Evolutionary conservation across 2,329 filamentous ascomycete genomes (phyloP).

Genomic region (Parasarocladium wereldwijsianum): DNA sequence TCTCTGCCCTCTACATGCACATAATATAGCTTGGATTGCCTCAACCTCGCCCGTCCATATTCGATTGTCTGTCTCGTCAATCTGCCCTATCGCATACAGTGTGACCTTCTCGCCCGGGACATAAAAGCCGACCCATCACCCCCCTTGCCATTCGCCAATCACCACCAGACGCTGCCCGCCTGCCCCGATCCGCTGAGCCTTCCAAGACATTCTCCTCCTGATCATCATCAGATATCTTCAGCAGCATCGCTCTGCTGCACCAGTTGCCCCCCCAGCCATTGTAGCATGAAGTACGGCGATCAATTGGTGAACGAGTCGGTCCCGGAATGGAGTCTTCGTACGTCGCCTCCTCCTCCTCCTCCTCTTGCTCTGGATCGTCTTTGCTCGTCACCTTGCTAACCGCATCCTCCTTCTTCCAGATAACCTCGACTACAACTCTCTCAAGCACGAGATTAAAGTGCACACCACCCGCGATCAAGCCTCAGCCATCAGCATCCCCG

Average conservation of each 20-base stretch:
- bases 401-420: conserved; percentile 29
- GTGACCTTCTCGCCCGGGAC: too few relatives aligned
- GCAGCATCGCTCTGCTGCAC: too few relatives aligned
- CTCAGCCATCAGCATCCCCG: conserved; percentile 58
- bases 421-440: conserved; percentile 79
- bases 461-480: conserved; percentile 61
- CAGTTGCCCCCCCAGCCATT: neutral
- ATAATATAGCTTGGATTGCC: too few relatives aligned
- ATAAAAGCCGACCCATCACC: too few relatives aligned
- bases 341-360: conserved; percentile 12
- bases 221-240: too few relatives aligned
- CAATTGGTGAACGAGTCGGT: conserved; percentile 62
- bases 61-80: too few relatives aligned
- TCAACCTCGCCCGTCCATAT: too few relatives aligned
- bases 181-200: too few relatives aligned
- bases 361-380: neutral
- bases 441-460: conserved; percentile 73
- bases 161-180: too few relatives aligned
- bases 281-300: conserved; percentile 25
- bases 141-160: too few relatives aligned
- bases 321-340: conserved; percentile 68
- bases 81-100: too few relatives aligned
- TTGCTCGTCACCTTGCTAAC: conserved; percentile 1
- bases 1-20: too few relatives aligned
- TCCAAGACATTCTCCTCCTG: conserved; percentile 3